Evolutionary conservation across 2,329 filamentous ascomycete species (phyloP), one percentile per base, ranked within the genome.

Genomic region (Tolypocladium cylindrosporum): DNA sequence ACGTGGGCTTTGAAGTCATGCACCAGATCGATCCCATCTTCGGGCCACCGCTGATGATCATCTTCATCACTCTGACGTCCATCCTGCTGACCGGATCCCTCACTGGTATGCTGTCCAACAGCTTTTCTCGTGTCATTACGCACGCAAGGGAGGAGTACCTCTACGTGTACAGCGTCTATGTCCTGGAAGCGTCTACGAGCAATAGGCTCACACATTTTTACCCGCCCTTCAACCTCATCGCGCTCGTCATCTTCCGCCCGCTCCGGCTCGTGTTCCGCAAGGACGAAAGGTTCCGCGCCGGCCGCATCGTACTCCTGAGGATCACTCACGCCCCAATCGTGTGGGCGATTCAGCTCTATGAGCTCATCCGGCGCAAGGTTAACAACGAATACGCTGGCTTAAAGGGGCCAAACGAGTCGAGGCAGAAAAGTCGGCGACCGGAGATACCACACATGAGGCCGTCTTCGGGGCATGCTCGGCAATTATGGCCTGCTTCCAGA

Each of bases 41-140:
- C 58, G 79, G 83, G 19, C 83, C 82, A 34, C 82, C 82, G 6
- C 72, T 85, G 57, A 85, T 85, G 81, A 78, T 91, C 61, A 78
- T 91, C 54, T 93, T 93, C 71, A 82, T 93, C 61, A 88, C 82
- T 31, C 77, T 93, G 66, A 90, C 88, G 50, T 89, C 89, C 59
- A 90, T 93, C 64, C 77, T 94, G 9, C 79, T 94, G 39, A 88
- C 90, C 73, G 90, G 89, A 55, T 89, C 87, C 24, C 75, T 92
- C 62, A 91, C 90, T 42, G 87, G 86, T 77, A 85, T 91, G 75
- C 77, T 92, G 59, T 89, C 85, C 66, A 91, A 90, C 74, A 89
- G 84, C 68, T 86, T 91, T 72, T 82, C 79, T 19, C 79, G 82
- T 56, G 79, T 86, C 64, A 86, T 85, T 64, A 78, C 77, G 55